These are phyloP conservation scores for Beauveria varroae DNA, from an alignment of 2,329 filamentous ascomycete species.

Conservation along the genomic window DNA sequence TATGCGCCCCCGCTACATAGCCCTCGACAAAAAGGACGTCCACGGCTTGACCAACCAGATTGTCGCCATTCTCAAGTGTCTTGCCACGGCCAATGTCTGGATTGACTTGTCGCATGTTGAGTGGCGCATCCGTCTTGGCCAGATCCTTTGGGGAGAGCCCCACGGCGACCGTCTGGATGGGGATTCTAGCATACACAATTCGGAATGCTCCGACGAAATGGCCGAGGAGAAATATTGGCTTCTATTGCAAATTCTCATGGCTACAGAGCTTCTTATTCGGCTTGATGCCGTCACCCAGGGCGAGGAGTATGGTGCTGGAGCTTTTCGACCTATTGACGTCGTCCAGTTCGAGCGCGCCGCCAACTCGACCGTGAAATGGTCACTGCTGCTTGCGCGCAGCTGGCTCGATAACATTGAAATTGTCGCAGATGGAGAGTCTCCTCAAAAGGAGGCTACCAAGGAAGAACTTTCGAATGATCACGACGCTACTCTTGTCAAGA, in stretches of 20 bases:
- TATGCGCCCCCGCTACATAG: constrained; percentile 47
- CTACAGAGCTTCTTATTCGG: constrained; percentile 57
- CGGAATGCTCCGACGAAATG: constrained; percentile 40
- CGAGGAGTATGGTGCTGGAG: constrained; percentile 45
- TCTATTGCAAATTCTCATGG: constrained; percentile 55
- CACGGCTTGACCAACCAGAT: constrained; percentile 64
- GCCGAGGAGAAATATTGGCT: constrained; percentile 61
- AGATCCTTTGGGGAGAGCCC: constrained; percentile 58
- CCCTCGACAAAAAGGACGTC: constrained; percentile 50
- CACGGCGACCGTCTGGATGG: constrained; percentile 46
- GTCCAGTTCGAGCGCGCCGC: constrained; percentile 55
- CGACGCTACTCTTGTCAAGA: constrained; percentile 13
- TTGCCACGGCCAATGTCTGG: constrained; percentile 61
- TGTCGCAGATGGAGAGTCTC: constrained; percentile 32
- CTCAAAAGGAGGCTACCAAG: background rate
- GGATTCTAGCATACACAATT: constrained; percentile 42
- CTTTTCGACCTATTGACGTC: constrained; percentile 48
- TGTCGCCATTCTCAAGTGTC: constrained; percentile 56
- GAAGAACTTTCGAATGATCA: constrained; percentile 1
- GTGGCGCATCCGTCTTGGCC: constrained; percentile 66
- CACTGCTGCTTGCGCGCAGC: constrained; percentile 52
- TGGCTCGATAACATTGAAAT: constrained; percentile 64
- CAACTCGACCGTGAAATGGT: constrained; percentile 58
- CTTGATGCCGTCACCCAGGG: constrained; percentile 56
- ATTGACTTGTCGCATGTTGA: constrained; percentile 68